phyloP scores from a whole-genome alignment of 495 filamentous ascomycete genomes.

The Podospora fimiseda region DNA sequence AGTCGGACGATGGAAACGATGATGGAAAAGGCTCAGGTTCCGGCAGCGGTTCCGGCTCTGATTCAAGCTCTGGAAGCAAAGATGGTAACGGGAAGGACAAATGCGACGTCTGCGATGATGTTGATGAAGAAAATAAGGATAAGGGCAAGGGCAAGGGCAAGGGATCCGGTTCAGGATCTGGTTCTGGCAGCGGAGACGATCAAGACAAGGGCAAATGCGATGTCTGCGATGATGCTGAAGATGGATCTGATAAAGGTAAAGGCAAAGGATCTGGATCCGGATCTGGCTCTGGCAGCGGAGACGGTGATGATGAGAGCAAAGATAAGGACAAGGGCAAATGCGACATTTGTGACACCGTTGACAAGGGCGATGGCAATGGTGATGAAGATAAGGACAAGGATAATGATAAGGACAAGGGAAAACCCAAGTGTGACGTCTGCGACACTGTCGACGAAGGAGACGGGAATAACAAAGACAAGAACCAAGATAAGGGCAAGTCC shows the following conservation, averaged over 20 bases:
- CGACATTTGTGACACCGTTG: too few relatives aligned
- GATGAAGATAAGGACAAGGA: background rate
- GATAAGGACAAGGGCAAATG: background rate
- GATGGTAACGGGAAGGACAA: background rate
- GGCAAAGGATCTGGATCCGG: background rate
- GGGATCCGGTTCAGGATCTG: background rate
- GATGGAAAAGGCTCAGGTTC: background rate
- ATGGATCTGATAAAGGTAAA: background rate
- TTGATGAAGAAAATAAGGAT: background rate
- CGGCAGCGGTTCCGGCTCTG: background rate
- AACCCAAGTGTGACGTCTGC: background rate
- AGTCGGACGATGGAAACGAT: background rate
- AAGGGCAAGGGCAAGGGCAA: background rate
- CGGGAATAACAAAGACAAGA: background rate
- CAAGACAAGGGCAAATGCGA: background rate
- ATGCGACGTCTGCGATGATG: background rate
- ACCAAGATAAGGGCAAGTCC: background rate
- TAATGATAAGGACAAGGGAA: background rate
- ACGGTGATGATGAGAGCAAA: background rate
- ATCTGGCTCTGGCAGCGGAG: background rate
- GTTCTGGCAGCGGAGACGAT: background rate
- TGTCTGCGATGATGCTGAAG: background rate
- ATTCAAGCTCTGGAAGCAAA: background rate
- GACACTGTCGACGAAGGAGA: background rate
- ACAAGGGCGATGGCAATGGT: too few relatives aligned